phyloP scores from a whole-genome alignment of 2,329 filamentous ascomycete genomes.

The Karstenula rhodostoma region DNA sequence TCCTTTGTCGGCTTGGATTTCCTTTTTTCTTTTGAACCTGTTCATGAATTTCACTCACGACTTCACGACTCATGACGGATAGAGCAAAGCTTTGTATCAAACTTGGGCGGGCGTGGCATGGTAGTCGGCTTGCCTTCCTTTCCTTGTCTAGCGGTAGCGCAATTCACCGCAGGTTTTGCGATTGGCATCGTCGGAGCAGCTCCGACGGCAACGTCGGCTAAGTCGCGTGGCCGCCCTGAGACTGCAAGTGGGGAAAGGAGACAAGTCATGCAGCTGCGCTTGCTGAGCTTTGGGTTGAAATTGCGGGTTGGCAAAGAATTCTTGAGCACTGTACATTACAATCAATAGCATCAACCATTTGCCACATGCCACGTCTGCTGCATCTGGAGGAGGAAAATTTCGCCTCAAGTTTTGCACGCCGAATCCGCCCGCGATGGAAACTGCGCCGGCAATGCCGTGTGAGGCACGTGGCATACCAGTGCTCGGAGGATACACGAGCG shows the following conservation, averaged over 20 bases:
- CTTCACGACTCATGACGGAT: conserved; percentile 13
- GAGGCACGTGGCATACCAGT: neutral
- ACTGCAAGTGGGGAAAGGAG: neutral
- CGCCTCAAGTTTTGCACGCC: neutral
- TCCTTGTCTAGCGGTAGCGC: conserved; percentile 2
- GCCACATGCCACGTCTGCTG: neutral
- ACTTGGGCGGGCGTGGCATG: neutral
- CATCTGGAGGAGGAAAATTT: neutral
- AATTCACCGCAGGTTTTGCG: neutral
- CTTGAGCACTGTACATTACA: neutral
- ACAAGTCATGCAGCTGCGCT: neutral
- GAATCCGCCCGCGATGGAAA: neutral
- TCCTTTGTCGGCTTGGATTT: neutral
- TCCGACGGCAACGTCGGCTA: neutral
- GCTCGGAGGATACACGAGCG: neutral
- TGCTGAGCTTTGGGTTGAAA: neutral
- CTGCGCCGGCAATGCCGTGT: neutral
- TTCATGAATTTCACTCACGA: neutral
- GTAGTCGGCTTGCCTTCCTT: conserved; percentile 10
- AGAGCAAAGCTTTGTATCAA: conserved; percentile 1
- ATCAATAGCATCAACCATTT: neutral
- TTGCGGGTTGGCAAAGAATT: neutral
- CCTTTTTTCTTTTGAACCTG: neutral
- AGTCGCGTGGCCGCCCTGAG: neutral
- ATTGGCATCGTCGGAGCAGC: conserved; percentile 3